Percentiles rank a stretch among this genome's conserved stretches.
Conservation (phyloP, 768 basidiomycete genomes). For the Megacollybia marginata region DNA sequence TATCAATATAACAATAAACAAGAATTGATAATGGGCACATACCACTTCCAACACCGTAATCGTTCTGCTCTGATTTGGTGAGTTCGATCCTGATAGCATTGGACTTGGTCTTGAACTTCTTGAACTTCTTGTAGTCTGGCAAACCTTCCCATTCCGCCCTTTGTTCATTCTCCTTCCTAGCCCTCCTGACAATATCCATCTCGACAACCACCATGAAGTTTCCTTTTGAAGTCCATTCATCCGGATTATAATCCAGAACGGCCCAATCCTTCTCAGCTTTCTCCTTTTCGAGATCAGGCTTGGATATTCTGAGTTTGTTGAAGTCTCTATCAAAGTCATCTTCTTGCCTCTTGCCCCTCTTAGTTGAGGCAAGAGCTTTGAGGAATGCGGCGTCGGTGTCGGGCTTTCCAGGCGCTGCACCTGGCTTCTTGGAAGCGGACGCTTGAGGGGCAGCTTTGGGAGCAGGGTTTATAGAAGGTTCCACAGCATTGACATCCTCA, state of each 20-base stretch:
- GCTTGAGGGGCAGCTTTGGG: conserved; percentile 12
- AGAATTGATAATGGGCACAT: conserved; percentile 8
- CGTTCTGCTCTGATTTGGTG: conserved; percentile 40
- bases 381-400: conserved; percentile 67
- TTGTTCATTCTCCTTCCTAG: conserved; percentile 4
- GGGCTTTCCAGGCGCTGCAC: conserved; percentile 37
- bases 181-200: conserved; percentile 44
- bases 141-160: conserved; percentile 37
- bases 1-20: no score
- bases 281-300: conserved; percentile 44
- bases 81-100: conserved; percentile 36
- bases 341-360: conserved; percentile 58
- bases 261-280: conserved; percentile 50
- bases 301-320: conserved; percentile 66
- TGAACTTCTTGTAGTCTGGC: conserved; percentile 76
- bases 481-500: conserved; percentile 28
- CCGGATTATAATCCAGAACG: conserved; percentile 58
- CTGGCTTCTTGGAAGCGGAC: conserved; percentile 20
- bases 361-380: conserved; percentile 67
- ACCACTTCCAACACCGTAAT: conserved; percentile 50
- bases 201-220: conserved; percentile 79
- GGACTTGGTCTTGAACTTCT: conserved; percentile 37
- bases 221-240: conserved; percentile 52
- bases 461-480: conserved; percentile 7
- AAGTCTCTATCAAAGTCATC: conserved; percentile 76